phyloP scores from a whole-genome alignment of 202 grass and related monocot species.

The Carex arenaria region DNA sequence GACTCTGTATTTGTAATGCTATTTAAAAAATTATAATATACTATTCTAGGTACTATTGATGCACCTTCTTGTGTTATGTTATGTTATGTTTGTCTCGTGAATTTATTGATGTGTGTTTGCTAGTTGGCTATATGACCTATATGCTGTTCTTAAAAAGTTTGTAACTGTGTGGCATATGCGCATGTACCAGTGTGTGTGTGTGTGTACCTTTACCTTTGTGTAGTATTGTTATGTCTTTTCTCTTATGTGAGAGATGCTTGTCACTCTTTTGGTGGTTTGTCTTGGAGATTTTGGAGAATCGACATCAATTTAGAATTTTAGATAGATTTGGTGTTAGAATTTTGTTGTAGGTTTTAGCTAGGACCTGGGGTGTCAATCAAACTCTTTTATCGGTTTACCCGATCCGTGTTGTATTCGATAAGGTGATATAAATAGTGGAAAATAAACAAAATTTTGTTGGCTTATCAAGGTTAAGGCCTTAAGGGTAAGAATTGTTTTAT shows the following conservation, averaged over 20 bases:
- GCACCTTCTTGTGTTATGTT: not conserved
- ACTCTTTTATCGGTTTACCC: no score
- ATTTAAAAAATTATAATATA: not conserved
- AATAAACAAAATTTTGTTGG: no score
- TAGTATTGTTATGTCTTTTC: not conserved
- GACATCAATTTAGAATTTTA: no score
- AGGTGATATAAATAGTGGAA: no score
- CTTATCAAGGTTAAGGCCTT: no score
- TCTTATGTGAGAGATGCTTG: not conserved
- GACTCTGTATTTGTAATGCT: constrained; percentile 14
- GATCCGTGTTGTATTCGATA: no score
- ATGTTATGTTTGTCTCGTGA: not conserved
- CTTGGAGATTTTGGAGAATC: no score
- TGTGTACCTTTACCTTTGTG: not conserved
- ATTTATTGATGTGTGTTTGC: constrained; percentile 11
- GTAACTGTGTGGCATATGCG: not conserved
- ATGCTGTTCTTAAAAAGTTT: not conserved
- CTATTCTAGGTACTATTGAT: constrained; percentile 6
- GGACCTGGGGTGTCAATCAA: no score
- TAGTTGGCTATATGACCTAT: constrained; percentile 3
- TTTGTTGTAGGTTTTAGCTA: no score
- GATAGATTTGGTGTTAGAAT: no score
- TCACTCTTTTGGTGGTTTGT: not conserved
- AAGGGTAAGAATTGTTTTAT: no score
- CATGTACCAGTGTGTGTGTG: not conserved